phyloP scores from a whole-genome alignment of 2,329 filamentous ascomycete species.

The Cryoendolithus antarcticus region DNA sequence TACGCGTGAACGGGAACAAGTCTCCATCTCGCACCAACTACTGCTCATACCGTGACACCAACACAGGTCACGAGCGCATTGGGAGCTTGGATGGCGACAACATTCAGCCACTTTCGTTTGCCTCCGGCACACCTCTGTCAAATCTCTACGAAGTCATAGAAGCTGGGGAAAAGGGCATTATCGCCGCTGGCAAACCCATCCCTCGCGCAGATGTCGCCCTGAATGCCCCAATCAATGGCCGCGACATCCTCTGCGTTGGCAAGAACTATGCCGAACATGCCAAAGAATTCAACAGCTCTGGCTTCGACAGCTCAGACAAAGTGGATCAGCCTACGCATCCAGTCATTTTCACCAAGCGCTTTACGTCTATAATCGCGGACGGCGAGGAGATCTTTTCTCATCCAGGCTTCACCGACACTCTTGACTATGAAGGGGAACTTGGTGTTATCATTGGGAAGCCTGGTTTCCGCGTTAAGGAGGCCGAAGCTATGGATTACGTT shows the following conservation, averaged over 20 bases:
- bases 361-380: conserved; percentile 40
- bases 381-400: conserved; percentile 37
- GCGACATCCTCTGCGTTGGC: conserved; percentile 44
- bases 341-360: conserved; percentile 45
- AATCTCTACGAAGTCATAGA: conserved; percentile 43
- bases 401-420: conserved; percentile 34
- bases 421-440: conserved; percentile 47
- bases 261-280: conserved; percentile 48
- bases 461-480: conserved; percentile 32
- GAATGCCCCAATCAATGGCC: conserved; percentile 34
- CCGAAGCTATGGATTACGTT: conserved; percentile 38
- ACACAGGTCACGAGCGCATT: conserved; percentile 17
- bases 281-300: conserved; percentile 44
- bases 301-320: conserved; percentile 45
- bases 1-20: too few species aligned
- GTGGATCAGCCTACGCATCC: conserved; percentile 40
- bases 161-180: conserved; percentile 29
- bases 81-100: conserved; percentile 30
- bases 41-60: conserved; percentile 1
- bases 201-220: conserved; percentile 28
- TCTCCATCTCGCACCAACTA: conserved; percentile 1
- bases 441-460: conserved; percentile 43
- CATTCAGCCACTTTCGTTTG: conserved; percentile 34
- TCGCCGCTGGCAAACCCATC: conserved; percentile 23
- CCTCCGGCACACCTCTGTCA: conserved; percentile 34